These are phyloP conservation scores for Boletus vinaceobasis DNA, from an alignment of 768 basidiomycete genomes.

Conservation along the genomic window DNA sequence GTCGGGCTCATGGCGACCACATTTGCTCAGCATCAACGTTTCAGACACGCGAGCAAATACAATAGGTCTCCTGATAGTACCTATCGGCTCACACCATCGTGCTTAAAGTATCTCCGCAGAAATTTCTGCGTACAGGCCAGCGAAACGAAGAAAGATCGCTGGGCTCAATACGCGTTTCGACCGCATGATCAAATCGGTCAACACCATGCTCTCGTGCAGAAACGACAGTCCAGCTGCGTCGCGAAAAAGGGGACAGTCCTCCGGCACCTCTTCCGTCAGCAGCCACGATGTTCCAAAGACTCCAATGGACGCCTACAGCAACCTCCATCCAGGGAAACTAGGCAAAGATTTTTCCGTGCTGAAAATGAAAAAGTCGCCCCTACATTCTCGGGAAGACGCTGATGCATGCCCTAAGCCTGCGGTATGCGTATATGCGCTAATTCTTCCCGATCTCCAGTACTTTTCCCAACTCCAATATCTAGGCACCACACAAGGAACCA, in stretches of 20 bases:
- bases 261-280: constrained; percentile 44
- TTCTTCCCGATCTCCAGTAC: constrained; percentile 10
- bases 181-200: constrained; percentile 62
- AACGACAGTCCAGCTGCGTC: constrained; percentile 16
- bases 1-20: not conserved
- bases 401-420: constrained; percentile 5
- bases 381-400: constrained; percentile 2
- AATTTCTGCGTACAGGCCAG: constrained; percentile 6
- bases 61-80: constrained; percentile 13
- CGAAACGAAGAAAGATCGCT: constrained; percentile 49
- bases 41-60: not conserved
- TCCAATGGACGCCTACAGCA: constrained; percentile 39
- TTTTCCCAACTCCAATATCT: constrained; percentile 10
- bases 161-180: constrained; percentile 62
- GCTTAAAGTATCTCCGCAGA: constrained; percentile 8
- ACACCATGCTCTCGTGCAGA: constrained; percentile 31
- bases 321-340: constrained; percentile 32
- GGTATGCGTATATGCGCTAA: constrained; percentile 32
- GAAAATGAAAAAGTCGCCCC: constrained; percentile 33
- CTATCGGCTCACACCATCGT: not conserved
- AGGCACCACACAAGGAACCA: constrained; percentile 19
- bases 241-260: constrained; percentile 36
- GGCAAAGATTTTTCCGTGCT: constrained; percentile 42
- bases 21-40: not conserved
- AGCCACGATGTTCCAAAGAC: constrained; percentile 41